Conservation (phyloP, 768 basidiomycete species). For the Amanita pseudoporphyria region DNA sequence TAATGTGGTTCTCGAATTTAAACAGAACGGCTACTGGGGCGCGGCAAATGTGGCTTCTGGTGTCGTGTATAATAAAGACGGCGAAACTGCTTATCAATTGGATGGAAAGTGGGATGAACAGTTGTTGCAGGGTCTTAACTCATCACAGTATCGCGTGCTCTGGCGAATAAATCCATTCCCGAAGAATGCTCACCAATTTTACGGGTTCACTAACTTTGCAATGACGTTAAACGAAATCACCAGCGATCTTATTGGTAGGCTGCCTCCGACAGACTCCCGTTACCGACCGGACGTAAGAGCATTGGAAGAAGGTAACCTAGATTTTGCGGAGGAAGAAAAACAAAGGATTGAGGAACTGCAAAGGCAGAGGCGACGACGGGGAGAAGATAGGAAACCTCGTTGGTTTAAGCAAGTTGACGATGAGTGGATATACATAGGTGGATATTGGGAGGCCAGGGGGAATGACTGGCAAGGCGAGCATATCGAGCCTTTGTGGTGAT, state of each 20-base stretch:
- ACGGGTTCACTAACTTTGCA: constrained; percentile 76
- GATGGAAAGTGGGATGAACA: constrained; percentile 90
- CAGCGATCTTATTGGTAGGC: constrained; percentile 44
- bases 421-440: constrained; percentile 70
- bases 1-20: constrained; percentile 73
- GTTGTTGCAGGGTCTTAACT: constrained; percentile 57
- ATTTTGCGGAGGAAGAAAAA: constrained; percentile 67
- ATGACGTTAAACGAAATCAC: constrained; percentile 79
- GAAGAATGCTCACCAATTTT: constrained; percentile 58
- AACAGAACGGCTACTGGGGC: constrained; percentile 79
- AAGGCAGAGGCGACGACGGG: constrained; percentile 55
- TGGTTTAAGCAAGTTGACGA: constrained; percentile 71
- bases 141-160: constrained; percentile 60
- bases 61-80: constrained; percentile 40
- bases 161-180: constrained; percentile 75
- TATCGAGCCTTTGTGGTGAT: constrained; percentile 56
- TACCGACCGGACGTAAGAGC: constrained; percentile 75
- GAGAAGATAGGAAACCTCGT: constrained; percentile 49
- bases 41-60: constrained; percentile 67
- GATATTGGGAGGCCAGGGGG: constrained; percentile 74
- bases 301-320: constrained; percentile 67
- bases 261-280: constrained; percentile 79
- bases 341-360: constrained; percentile 65
- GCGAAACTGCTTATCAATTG: constrained; percentile 48
- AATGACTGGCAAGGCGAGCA: constrained; percentile 48